Conservation (phyloP, 2,329 filamentous ascomycete species). For the Talaromyces pinophilus region DNA sequence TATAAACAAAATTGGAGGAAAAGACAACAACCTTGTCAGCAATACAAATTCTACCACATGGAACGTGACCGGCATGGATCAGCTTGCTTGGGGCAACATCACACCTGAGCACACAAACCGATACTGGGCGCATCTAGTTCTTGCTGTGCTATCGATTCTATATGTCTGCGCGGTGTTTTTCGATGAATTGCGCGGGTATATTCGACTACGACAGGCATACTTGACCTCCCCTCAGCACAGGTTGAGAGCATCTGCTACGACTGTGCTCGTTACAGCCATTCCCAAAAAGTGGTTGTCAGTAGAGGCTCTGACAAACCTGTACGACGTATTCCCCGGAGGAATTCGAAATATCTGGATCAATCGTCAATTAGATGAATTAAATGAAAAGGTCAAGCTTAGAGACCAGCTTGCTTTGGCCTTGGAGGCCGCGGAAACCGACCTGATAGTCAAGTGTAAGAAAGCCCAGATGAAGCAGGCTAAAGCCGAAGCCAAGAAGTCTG, state of each 20-base stretch:
- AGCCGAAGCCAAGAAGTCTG: constrained; percentile 63
- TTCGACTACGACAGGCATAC: constrained; percentile 91
- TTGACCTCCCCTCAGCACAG: constrained; percentile 93
- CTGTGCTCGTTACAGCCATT: constrained; percentile 88
- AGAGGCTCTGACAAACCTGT: constrained; percentile 77
- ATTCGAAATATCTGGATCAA: constrained; percentile 97
- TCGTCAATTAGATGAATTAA: constrained; percentile 77
- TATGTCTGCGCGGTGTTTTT: constrained; percentile 91
- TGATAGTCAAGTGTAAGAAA: constrained; percentile 78
- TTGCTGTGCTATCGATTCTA: constrained; percentile 74
- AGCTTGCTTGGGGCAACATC: constrained; percentile 87
- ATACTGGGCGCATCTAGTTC: constrained; percentile 80
- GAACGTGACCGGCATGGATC: constrained; percentile 70
- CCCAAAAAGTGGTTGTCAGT: constrained; percentile 86
- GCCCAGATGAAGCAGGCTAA: constrained; percentile 71
- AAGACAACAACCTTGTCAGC: constrained; percentile 57
- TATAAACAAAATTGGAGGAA: constrained; percentile 74
- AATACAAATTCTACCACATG: constrained; percentile 42
- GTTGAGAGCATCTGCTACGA: constrained; percentile 88
- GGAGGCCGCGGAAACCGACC: constrained; percentile 78
- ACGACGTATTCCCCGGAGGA: constrained; percentile 94
- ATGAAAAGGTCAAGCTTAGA: constrained; percentile 78
- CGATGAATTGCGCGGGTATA: constrained; percentile 79
- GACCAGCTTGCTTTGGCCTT: constrained; percentile 70
- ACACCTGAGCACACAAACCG: constrained; percentile 62